Evolutionary conservation across 1,284 basidiomycete species (phyloP), one percentile per base, ranked within the genome.

Genomic region (Volvariella surrecta): DNA sequence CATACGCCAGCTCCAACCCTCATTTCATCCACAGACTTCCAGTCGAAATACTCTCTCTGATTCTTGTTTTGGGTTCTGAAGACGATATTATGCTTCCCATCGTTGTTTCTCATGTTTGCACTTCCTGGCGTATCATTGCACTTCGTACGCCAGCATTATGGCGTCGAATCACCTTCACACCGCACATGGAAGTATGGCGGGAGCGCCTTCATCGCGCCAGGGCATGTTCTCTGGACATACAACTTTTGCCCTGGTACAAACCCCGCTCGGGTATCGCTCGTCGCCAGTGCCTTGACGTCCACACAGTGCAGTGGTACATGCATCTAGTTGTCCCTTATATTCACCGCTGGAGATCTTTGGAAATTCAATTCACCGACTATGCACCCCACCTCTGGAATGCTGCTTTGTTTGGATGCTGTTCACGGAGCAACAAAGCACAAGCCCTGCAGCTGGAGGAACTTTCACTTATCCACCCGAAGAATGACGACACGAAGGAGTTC

Each of bases 401-500:
- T 10, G 69, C 76, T 13, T 64, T 85, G 43, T 67, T 75, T 32
- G 58, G 59, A 45, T 69, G 64, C 48, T 79, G 74, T 52, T 63
- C 62, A 6, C 56, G 57, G 20, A 58, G 59, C 17, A 54, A 55
- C 40, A 45, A 57, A 34, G 55, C 59, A 16, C 62, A 65, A 42
- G 76, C 71, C 1, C 64, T 62, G 16, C 54, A 60, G 40, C 60
- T 85, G 32, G 71, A 76, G 48, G 70, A 74, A n/a, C 59, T 85
- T 20, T 65, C 63, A 3, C 67, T 85, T 15, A 57, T 75, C 13
- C 77, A 80, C 54, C 73, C 75, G 16, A 61, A 62, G 37, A 84
- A 84, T 52, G 81, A 84, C 49, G 80, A 83, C 54, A 65, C 68
- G 15, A 77, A 77, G 55, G 75, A 79, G 54, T 84, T 79, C 48